phyloP scores from a whole-genome alignment of 257 asterid genomes.

The Verbena officinalis region DNA sequence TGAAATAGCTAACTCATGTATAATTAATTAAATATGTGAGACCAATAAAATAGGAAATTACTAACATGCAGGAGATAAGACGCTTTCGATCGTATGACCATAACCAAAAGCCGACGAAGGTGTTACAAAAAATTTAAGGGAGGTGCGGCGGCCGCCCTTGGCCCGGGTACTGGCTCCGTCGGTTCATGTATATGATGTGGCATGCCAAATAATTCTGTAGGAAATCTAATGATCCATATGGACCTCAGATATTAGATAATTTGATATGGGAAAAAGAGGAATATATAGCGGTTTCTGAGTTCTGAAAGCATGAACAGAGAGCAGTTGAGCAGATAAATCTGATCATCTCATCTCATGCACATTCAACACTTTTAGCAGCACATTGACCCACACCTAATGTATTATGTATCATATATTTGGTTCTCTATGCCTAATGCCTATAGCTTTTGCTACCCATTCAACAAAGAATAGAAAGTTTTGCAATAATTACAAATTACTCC shows the following conservation, averaged over 20 bases:
- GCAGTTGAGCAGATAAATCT: not conserved
- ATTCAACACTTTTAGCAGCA: conserved; percentile 32
- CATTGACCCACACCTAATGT: conserved; percentile 33
- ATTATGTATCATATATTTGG: conserved; percentile 3
- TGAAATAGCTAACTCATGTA: too few relatives aligned
- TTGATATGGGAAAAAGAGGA: conserved; percentile 11
- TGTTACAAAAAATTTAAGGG: too few relatives aligned
- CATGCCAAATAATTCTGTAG: not conserved
- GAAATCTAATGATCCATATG: not conserved
- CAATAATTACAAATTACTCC: too few relatives aligned
- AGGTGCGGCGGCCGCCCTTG: too few relatives aligned
- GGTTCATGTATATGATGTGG: conserved; percentile 1
- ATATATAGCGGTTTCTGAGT: conserved; percentile 20
- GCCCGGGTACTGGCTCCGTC: too few relatives aligned
- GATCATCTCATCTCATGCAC: conserved; percentile 28
- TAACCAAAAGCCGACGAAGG: too few relatives aligned
- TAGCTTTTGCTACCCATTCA: not conserved
- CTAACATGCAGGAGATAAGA: too few relatives aligned
- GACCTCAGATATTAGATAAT: conserved; percentile 12
- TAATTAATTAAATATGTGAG: too few relatives aligned
- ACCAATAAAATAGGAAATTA: too few relatives aligned
- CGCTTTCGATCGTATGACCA: too few relatives aligned
- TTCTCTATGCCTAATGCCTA: not conserved
- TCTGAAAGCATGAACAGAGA: too few relatives aligned
- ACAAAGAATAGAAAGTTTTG: not conserved